These are phyloP conservation scores for Pseudonitzschia multistriata DNA, from an alignment of 108 stramenopile species.

Conservation along the genomic window DNA sequence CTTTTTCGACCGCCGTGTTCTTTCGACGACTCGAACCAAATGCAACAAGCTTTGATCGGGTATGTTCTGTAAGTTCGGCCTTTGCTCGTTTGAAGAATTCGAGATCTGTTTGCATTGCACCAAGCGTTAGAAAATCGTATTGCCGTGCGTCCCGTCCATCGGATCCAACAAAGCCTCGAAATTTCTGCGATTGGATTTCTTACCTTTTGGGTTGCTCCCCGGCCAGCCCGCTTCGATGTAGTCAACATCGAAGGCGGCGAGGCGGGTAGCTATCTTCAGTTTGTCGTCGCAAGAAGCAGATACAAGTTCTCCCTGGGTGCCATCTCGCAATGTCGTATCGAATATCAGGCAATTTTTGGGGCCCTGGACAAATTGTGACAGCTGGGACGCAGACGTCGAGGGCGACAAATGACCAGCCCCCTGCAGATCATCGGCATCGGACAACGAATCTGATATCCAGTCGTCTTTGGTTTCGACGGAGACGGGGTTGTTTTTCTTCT, in stretches of 20 bases:
- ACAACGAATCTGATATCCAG: background rate
- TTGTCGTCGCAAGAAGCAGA: constrained; percentile 90
- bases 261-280: constrained; percentile 74
- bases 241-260: constrained; percentile 78
- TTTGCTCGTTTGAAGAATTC: constrained; percentile 84
- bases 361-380: constrained; percentile 40
- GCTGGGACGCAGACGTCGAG: background rate
- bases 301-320: constrained; percentile 91
- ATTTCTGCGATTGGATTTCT: background rate
- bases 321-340: constrained; percentile 87
- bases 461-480: background rate
- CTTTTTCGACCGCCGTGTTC: constrained; percentile 55
- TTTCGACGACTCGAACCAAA: constrained; percentile 91
- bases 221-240: constrained; percentile 95
- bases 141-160: too few species aligned
- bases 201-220: constrained; percentile 82
- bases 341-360: constrained; percentile 66
- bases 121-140: too few species aligned
- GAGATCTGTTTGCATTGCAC: constrained; percentile 48
- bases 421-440: background rate
- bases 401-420: background rate
- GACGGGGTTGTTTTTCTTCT: background rate
- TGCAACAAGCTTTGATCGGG: constrained; percentile 76
- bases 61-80: constrained; percentile 41
- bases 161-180: background rate